Percentiles rank a stretch among this genome's conserved stretches.
Evolutionary conservation across 176 grass and related monocot genomes (phyloP).

Genomic region (Juncus inflexus): DNA sequence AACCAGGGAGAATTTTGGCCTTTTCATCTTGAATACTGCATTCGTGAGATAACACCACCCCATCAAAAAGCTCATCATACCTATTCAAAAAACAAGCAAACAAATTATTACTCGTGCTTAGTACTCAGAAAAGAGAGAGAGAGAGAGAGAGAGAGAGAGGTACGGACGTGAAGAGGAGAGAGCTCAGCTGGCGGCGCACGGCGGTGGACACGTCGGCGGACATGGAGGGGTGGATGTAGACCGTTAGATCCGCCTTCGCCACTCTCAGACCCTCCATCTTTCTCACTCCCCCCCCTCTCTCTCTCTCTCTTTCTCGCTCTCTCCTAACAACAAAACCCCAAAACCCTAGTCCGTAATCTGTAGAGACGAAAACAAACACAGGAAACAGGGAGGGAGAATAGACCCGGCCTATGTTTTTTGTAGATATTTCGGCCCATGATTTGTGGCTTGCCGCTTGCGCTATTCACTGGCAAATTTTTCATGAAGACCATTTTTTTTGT

Average conservation of each 20-base stretch:
- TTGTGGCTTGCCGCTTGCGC: too few species aligned
- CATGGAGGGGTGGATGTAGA: constrained; percentile 70
- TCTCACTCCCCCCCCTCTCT: neutral
- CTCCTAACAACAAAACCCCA: too few species aligned
- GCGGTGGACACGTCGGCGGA: constrained; percentile 35
- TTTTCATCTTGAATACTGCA: constrained; percentile 10
- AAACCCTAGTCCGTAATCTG: constrained; percentile 31
- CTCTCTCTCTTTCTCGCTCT: neutral
- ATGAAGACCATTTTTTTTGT: too few species aligned
- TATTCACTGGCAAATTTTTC: too few species aligned
- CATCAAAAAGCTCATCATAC: constrained; percentile 75
- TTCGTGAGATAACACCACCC: constrained; percentile 57
- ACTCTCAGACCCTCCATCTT: constrained; percentile 58
- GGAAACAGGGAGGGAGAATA: neutral
- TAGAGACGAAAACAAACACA: neutral
- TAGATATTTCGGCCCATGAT: too few species aligned
- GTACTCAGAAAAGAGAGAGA: neutral
- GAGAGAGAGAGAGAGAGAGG: too few species aligned
- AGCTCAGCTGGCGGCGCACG: constrained; percentile 64
- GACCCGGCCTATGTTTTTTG: too few species aligned
- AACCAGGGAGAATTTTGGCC: constrained; percentile 59
- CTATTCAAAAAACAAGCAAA: constrained; percentile 28
- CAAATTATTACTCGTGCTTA: neutral
- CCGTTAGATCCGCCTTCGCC: constrained; percentile 47
- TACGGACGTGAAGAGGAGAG: constrained; percentile 71